phyloP scores from a whole-genome alignment of 2,329 filamentous ascomycete species.

The Talaromyces amestolkiae region DNA sequence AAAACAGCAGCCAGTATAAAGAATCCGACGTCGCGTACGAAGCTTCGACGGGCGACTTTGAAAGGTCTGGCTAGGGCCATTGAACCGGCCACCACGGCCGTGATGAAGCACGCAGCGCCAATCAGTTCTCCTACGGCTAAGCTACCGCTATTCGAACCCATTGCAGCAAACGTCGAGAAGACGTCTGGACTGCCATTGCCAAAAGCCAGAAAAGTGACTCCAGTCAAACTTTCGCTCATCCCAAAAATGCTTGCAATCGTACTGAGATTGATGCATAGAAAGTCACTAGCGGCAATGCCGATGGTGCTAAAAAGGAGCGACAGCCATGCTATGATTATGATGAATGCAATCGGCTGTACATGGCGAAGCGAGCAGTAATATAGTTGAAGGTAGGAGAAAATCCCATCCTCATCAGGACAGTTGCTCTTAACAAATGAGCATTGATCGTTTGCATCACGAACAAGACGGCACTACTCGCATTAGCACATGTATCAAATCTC shows the following conservation, averaged over 20 bases:
- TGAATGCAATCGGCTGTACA: constrained; percentile 73
- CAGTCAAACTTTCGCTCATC: constrained; percentile 92
- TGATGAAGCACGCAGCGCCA: constrained; percentile 93
- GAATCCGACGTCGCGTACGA: constrained; percentile 86
- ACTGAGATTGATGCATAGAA: constrained; percentile 94
- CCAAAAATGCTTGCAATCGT: constrained; percentile 86
- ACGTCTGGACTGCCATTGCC: constrained; percentile 98
- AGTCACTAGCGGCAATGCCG: constrained; percentile 95
- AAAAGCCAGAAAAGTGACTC: constrained; percentile 93
- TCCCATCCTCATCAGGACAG: constrained; percentile 82
- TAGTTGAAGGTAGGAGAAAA: constrained; percentile 81
- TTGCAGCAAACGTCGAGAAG: constrained; percentile 97
- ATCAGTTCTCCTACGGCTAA: constrained; percentile 93
- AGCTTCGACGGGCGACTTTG: constrained; percentile 82
- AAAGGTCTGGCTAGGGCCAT: constrained; percentile 98
- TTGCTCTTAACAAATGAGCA: constrained; percentile 81
- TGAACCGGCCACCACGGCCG: constrained; percentile 89
- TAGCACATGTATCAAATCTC: background rate
- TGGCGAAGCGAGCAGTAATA: constrained; percentile 80
- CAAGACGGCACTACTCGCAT: constrained; percentile 65
- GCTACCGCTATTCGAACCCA: constrained; percentile 95
- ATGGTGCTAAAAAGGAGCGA: constrained; percentile 92
- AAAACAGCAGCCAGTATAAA: constrained; percentile 85
- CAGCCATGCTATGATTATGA: constrained; percentile 76
- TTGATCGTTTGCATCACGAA: constrained; percentile 74